Evolutionary conservation across 352 stramenopile genomes (phyloP).

Genomic region (Ophiocytium majus): DNA sequence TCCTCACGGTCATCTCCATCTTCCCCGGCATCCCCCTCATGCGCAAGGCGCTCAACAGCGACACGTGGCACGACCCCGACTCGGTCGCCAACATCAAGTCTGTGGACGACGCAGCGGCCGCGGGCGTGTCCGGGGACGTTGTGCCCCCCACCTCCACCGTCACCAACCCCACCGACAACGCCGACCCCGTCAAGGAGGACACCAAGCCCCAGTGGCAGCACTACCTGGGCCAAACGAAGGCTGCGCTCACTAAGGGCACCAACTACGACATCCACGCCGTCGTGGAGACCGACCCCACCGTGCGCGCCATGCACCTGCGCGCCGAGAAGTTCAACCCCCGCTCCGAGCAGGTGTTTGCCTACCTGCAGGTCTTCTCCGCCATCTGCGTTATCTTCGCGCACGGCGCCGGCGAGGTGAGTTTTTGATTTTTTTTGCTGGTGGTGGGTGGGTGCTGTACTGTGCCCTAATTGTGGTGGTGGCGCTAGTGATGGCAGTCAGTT

Average conservation of each 20-base stretch:
- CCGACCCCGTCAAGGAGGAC: conserved; percentile 23
- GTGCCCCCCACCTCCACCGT: background rate
- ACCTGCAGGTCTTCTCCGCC: conserved; percentile 68
- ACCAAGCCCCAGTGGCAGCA: background rate
- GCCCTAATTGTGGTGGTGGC: no score
- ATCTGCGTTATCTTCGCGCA: conserved; percentile 72
- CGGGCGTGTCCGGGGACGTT: background rate
- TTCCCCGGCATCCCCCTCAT: conserved; percentile 3
- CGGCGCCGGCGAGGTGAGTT: conserved; percentile 73
- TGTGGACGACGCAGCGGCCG: background rate
- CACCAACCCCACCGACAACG: background rate
- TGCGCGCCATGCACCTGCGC: conserved; percentile 53
- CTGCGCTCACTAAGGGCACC: conserved; percentile 35
- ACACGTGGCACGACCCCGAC: background rate
- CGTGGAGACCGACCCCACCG: conserved; percentile 42
- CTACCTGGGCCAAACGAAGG: conserved; percentile 20
- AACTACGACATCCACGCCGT: conserved; percentile 56
- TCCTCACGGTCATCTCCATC: background rate
- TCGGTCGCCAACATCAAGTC: background rate
- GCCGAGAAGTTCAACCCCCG: conserved; percentile 61
- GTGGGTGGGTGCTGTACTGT: no score
- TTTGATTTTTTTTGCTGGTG: no score
- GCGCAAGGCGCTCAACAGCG: background rate
- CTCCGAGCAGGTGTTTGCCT: conserved; percentile 64
- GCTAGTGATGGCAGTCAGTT: no score